Percentiles rank a stretch among this genome's conserved stretches.
These are phyloP conservation scores for Hydnum rufescens DNA, from an alignment of 768 basidiomycete species.

Conservation along the genomic window DNA sequence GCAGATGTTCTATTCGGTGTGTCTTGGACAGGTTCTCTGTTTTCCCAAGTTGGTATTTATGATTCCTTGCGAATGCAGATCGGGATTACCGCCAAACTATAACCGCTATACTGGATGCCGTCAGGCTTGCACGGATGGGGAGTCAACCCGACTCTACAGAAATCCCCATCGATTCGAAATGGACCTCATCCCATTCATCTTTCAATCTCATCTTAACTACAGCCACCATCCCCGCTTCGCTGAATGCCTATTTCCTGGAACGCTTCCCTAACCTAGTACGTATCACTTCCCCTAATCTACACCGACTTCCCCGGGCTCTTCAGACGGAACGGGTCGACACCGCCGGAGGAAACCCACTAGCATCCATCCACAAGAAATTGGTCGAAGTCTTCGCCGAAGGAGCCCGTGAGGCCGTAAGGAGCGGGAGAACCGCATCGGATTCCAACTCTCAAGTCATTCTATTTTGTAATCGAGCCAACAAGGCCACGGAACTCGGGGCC, in stretches of 20 bases:
- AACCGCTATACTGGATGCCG: conserved; percentile 44
- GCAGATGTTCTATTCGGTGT: conserved; percentile 77
- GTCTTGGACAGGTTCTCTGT: conserved; percentile 12
- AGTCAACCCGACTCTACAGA: conserved; percentile 8
- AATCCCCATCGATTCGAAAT: conserved; percentile 11
- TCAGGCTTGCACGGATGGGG: conserved; percentile 36
- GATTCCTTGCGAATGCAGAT: conserved; percentile 26
- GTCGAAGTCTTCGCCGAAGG: conserved; percentile 47
- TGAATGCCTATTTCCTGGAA: conserved; percentile 13
- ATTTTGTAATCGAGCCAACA: conserved; percentile 61
- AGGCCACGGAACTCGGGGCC: conserved; percentile 39
- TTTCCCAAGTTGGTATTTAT: not conserved
- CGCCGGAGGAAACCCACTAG: conserved; percentile 62
- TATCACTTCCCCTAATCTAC: conserved; percentile 61
- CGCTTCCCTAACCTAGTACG: conserved; percentile 14
- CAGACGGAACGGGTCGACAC: conserved; percentile 53
- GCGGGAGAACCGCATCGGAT: not conserved
- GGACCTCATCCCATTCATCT: conserved; percentile 23
- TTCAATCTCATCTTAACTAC: conserved; percentile 62
- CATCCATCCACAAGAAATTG: conserved; percentile 59
- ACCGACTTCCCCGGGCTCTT: conserved; percentile 53
- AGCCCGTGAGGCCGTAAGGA: conserved; percentile 9
- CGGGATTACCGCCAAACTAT: conserved; percentile 68
- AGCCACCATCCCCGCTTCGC: conserved; percentile 67
- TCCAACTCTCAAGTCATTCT: conserved; percentile 30